Percentiles rank a stretch among this genome's conserved stretches.
Conservation (phyloP, 352 stramenopile genomes). For the Phytophthora pluvialis region DNA sequence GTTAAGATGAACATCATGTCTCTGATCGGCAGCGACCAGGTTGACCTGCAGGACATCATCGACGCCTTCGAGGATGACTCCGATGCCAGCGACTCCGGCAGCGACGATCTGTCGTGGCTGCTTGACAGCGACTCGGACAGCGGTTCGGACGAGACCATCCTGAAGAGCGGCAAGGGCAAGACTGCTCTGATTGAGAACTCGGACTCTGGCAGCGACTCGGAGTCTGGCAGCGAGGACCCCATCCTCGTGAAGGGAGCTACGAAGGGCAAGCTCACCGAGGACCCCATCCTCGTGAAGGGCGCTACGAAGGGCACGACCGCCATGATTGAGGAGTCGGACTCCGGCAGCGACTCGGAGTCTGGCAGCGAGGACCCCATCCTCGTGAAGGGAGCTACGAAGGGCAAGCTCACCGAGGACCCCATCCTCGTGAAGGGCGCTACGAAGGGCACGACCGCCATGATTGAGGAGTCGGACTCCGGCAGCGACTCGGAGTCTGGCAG, state of each 20-base stretch:
- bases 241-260: slow-evolving; percentile 12
- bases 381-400: slow-evolving; percentile 13
- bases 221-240: slow-evolving; percentile 16
- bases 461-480: background rate
- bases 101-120: slow-evolving; percentile 21
- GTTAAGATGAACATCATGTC: slow-evolving; percentile 28
- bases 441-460: slow-evolving; percentile 4
- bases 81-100: slow-evolving; percentile 16
- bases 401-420: slow-evolving; percentile 1
- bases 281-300: slow-evolving; percentile 15
- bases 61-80: slow-evolving; percentile 20
- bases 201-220: slow-evolving; percentile 18
- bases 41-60: slow-evolving; percentile 29
- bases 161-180: slow-evolving; percentile 14
- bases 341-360: slow-evolving; percentile 8
- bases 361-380: slow-evolving; percentile 15
- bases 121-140: slow-evolving; percentile 23
- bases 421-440: slow-evolving; percentile 16
- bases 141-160: background rate
- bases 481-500: slow-evolving; percentile 12
- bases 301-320: slow-evolving; percentile 14
- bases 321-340: background rate
- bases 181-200: background rate
- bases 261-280: slow-evolving; percentile 4
- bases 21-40: slow-evolving; percentile 33